Percentiles rank a stretch among this genome's conserved stretches.
phyloP scores from a whole-genome alignment of 306 rosid species.

The Prunus mira region DNA sequence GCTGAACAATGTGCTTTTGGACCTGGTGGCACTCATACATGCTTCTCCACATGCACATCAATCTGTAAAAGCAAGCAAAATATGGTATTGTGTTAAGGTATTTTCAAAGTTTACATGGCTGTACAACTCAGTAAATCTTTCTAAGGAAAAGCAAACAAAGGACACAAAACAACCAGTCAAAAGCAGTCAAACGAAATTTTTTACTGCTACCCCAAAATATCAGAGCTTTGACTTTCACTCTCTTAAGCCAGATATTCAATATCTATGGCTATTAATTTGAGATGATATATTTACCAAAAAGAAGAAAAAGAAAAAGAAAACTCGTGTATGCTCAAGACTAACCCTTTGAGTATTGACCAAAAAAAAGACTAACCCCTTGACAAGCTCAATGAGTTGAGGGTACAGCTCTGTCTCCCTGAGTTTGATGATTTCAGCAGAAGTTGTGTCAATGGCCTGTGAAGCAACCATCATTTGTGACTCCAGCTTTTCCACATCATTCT shows the following conservation, averaged over 20 bases:
- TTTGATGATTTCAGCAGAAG: slow-evolving; percentile 79
- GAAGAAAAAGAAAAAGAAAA: not conserved
- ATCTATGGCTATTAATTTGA: not conserved
- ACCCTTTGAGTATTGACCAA: slow-evolving; percentile 57
- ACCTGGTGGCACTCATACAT: slow-evolving; percentile 99
- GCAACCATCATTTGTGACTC: slow-evolving; percentile 94
- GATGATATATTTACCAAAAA: not conserved
- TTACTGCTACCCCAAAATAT: slow-evolving; percentile 3
- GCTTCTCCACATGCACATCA: slow-evolving; percentile 98
- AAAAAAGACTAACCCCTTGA: slow-evolving; percentile 76
- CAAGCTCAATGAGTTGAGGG: slow-evolving; percentile 84
- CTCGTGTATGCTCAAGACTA: slow-evolving; percentile 21
- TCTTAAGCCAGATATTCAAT: slow-evolving; percentile 2
- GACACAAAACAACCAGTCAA: slow-evolving; percentile 13
- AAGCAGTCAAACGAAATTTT: slow-evolving; percentile 44
- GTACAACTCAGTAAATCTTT: not conserved
- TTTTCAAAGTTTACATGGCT: slow-evolving; percentile 5
- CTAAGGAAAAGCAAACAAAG: slow-evolving; percentile 23
- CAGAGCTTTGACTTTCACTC: slow-evolving; percentile 25
- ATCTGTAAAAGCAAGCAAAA: slow-evolving; percentile 40
- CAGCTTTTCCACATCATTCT: slow-evolving; percentile 85
- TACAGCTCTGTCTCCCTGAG: slow-evolving; percentile 77
- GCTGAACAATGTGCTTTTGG: slow-evolving; percentile 92
- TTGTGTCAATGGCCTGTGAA: slow-evolving; percentile 83
- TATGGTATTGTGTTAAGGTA: no score